These are phyloP conservation scores for Penicillium paneum DNA, from an alignment of 2,329 filamentous ascomycete species.

Conservation along the genomic window DNA sequence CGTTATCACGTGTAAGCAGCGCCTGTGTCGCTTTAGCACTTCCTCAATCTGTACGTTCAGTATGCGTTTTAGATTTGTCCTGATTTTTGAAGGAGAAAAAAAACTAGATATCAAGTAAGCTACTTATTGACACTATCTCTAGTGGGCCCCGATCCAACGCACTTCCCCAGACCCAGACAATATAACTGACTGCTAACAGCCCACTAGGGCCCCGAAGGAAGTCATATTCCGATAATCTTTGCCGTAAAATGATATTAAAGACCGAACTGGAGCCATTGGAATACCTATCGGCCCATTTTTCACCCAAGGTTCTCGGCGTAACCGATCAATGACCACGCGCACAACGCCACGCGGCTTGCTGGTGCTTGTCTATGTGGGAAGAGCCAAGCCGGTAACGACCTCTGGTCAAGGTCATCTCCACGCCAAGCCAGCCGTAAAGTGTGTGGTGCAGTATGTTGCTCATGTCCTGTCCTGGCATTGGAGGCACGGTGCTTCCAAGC, in stretches of 20 bases:
- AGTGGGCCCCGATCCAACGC: background rate
- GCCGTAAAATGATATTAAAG: background rate
- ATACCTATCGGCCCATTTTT: background rate
- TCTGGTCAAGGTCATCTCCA: slow-evolving; percentile 6
- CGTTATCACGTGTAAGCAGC: background rate
- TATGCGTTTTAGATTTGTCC: too few relatives aligned
- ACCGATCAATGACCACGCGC: slow-evolving; percentile 6
- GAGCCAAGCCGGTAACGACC: slow-evolving; percentile 15
- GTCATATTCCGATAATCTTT: background rate
- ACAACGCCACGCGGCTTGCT: slow-evolving; percentile 4
- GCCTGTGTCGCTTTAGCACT: background rate
- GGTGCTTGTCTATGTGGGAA: background rate
- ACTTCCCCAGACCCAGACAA: background rate
- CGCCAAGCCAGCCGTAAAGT: slow-evolving; percentile 15
- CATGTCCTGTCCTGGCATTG: slow-evolving; percentile 12
- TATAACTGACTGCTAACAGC: background rate
- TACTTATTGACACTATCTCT: background rate
- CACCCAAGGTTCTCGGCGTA: background rate
- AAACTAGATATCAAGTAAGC: background rate
- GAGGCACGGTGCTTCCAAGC: slow-evolving; percentile 15
- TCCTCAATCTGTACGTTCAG: background rate
- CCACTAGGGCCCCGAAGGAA: background rate
- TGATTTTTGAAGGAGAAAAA: too few relatives aligned
- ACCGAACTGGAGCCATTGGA: background rate
- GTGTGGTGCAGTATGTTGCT: slow-evolving; percentile 4